Base-by-base conservation (phyloP, 1,284 basidiomycete genomes). In the Thelephora terrestris region DNA sequence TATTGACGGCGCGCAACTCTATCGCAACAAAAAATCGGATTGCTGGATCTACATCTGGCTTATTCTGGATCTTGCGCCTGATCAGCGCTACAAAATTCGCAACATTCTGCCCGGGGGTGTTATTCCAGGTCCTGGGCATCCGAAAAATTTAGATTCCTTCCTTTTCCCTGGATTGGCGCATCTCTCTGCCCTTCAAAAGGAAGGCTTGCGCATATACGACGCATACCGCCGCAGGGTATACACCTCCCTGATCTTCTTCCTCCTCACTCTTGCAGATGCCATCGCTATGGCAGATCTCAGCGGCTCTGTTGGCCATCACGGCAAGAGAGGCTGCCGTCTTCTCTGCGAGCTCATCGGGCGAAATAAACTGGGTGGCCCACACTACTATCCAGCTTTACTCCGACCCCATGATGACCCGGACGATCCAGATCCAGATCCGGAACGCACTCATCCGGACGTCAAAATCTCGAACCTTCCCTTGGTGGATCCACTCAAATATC, bases 1-100 rank as follows among this genome's bases (percentile, higher is more conserved):
- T 1, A 50, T 56, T 12, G 56, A 60, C 43, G 56, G 58, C n/a
- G n/a, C 21, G 56, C 58, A 60, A 49, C 51, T 60, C 0, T 57
- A 56, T 36, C 35, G 48, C 9, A 49, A 53, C 47, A 57, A 58
- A 50, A 20, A 52, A 3, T 60, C 56, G 6, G 48, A 55, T 23
- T 52, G 53, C 34, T 59, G 57, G 56, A 55, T 57, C n/a, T 55
- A 56, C 36, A 52, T 57, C 35, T 57, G 53, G 54, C 48, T 58
- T 14, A 24, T 58, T 2, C 14, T 57, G 2, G 49, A 55, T 37
- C 47, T 55, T 5, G 35, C 50, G 1, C 55, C 55, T 0, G 52
- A 55, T 39, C 42, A 50, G 5, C 55, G 56, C 17, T 58, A 55
- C 47, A 57, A 57, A 43, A 50, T 51, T 34, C n/a, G 23, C 5